Conservation (phyloP, 164 flowering plant species). For the Magnolia sinica region DNA sequence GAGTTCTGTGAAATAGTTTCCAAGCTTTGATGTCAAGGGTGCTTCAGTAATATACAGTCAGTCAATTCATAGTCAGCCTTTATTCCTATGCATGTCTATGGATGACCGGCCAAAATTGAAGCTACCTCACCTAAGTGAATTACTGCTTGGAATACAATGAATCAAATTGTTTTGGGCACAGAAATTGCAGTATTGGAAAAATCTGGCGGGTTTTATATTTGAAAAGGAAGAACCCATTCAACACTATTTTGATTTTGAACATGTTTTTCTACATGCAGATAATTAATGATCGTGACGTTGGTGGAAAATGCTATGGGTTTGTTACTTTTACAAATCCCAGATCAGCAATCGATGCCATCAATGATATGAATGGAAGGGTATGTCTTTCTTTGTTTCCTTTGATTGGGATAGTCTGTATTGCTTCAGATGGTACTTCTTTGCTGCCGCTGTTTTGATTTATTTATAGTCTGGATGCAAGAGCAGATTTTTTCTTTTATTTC, state of each 20-base stretch:
- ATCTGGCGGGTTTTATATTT: neutral
- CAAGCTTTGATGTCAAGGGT: no score
- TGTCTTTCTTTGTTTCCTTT: constrained; percentile 13
- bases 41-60: no score
- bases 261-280: constrained; percentile 40
- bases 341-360: constrained; percentile 74
- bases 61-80: no score
- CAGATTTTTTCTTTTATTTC: neutral
- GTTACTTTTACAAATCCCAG: constrained; percentile 87
- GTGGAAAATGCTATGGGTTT: constrained; percentile 94
- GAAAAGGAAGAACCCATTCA: neutral
- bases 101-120: neutral
- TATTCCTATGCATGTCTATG: neutral
- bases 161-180: neutral
- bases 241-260: neutral
- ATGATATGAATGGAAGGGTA: constrained; percentile 93
- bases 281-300: constrained; percentile 61
- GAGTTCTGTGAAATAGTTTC: no score
- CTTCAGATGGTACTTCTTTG: neutral
- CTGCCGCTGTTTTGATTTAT: neutral
- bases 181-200: neutral
- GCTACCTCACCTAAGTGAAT: neutral
- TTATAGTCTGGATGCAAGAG: neutral
- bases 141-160: neutral
- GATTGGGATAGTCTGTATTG: neutral